Conservation (phyloP, 2,329 filamentous ascomycete species). For the Pseudogymnoascus sp. region DNA sequence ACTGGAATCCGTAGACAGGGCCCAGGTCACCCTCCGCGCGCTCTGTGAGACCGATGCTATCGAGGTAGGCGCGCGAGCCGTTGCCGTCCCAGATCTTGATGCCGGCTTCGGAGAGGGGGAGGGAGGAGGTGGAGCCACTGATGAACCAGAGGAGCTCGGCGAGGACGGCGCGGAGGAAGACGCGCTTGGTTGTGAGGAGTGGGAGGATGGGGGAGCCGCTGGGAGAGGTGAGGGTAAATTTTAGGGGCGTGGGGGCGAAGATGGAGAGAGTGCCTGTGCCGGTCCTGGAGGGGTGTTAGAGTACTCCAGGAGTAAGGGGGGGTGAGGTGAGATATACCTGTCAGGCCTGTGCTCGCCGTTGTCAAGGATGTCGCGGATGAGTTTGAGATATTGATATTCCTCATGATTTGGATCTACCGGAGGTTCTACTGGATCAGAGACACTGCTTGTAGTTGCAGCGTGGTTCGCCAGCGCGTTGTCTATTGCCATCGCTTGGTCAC, state of each 20-base stretch:
- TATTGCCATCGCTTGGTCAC: neutral
- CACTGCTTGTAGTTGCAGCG: neutral
- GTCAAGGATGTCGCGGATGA: conserved; percentile 76
- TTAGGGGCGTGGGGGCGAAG: conserved; percentile 78
- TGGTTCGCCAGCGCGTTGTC: neutral
- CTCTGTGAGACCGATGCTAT: conserved; percentile 71
- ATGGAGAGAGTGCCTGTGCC: conserved; percentile 88
- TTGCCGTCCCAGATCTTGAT: conserved; percentile 99
- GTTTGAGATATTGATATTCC: conserved; percentile 86
- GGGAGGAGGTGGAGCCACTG: conserved; percentile 70
- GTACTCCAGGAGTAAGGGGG: neutral
- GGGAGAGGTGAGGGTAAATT: conserved; percentile 67
- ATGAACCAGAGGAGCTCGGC: conserved; percentile 96
- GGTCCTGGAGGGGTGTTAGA: conserved; percentile 46
- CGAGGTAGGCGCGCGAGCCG: conserved; percentile 81
- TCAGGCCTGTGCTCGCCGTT: conserved; percentile 84
- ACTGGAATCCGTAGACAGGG: conserved; percentile 97
- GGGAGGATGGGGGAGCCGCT: conserved; percentile 61
- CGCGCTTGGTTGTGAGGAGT: conserved; percentile 93
- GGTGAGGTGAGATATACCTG: conserved; percentile 41
- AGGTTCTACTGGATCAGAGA: neutral
- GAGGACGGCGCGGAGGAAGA: conserved; percentile 83
- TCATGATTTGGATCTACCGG: conserved; percentile 47
- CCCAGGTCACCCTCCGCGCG: conserved; percentile 84
- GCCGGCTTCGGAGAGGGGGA: conserved; percentile 65